Evolutionary conservation across 2,329 filamentous ascomycete genomes (phyloP), one percentile per base, ranked within the genome.

Genomic region (Diaporthe sp.): DNA sequence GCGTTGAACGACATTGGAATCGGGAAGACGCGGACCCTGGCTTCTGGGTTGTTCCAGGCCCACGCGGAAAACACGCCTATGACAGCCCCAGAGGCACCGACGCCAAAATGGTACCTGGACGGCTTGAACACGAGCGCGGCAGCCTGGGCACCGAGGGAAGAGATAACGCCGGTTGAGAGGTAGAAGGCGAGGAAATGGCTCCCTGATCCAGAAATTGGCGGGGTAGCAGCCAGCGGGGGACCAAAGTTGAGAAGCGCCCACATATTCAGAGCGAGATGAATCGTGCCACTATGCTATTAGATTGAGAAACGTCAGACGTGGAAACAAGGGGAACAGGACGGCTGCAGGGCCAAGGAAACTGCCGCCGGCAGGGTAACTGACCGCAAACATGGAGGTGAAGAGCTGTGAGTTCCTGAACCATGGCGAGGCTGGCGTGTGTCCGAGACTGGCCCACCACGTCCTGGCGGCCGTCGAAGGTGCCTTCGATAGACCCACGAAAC

Each of bases 201-300:
- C 37, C 77, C 79, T 35, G 77, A 79, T 17, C 63, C 70, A 9
- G 32, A 39, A 51, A 80, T 80, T 3, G 76, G 74, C 8, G 50
- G 70, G 61, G 73, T 77, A n/a, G 35, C 30, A 2, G 78, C 76
- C n/a, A 81, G 75, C 0, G 75, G 69, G 5, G 76, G 76, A 37
- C 80, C 74, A 15, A 81, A 79, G 47, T 78, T 78, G 56, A 76
- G 73, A 3, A 81, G 51, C 1, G 72, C 78, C 22, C 78, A 77
- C 79, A 82, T 82, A 75, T 82, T 82, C 47, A 81, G 39, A 2
- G 55, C 75, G n/a, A 82, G 61, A 65, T 83, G 81, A 0, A 76
- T 1, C 1, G 77, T 17, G 32, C 77, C 78, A 10, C 59, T 73
- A 65, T 83, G 81, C 35, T 71, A 42, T 51, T 12, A 10, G 12